A percentile compares a stretch with the other conserved stretches of the same genome.
These are phyloP conservation scores for Hawksworthiomyces lignivorus DNA, from an alignment of 2,329 filamentous ascomycete species.

Conservation along the genomic window DNA sequence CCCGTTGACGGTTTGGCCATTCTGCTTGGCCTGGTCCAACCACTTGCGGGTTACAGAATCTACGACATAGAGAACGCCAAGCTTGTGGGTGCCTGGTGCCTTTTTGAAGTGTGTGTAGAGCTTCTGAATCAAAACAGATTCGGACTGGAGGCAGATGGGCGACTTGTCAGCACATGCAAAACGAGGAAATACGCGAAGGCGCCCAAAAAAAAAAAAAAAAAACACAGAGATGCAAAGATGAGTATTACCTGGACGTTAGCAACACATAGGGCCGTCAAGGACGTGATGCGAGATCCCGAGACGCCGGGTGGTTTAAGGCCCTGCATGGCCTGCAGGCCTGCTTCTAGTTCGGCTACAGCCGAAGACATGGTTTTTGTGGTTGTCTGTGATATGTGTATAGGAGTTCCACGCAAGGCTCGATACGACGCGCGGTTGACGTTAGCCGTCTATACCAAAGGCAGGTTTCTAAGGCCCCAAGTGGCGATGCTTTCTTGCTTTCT, in stretches of 20 bases:
- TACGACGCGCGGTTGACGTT: no score
- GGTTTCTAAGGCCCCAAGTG: no score
- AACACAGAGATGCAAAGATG: constrained; percentile 4
- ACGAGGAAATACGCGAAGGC: constrained; percentile 3
- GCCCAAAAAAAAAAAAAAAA: neutral
- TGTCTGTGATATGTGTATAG: constrained; percentile 22
- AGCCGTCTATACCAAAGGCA: no score
- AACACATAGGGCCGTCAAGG: constrained; percentile 80
- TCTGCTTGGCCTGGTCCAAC: constrained; percentile 88
- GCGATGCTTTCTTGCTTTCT: no score
- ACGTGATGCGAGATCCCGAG: constrained; percentile 82
- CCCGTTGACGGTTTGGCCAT: constrained; percentile 73
- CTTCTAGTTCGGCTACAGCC: constrained; percentile 84
- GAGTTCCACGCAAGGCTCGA: no score
- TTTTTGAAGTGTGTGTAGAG: constrained; percentile 97
- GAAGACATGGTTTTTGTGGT: constrained; percentile 62
- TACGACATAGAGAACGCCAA: constrained; percentile 99
- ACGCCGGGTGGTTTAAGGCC: constrained; percentile 87
- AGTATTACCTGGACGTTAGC: constrained; percentile 75
- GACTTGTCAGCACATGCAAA: constrained; percentile 14
- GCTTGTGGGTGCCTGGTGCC: constrained; percentile 87
- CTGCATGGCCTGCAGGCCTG: constrained; percentile 85
- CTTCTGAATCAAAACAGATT: constrained; percentile 91
- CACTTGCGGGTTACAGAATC: constrained; percentile 99
- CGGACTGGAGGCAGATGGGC: constrained; percentile 53